Base-by-base conservation (phyloP, 1,139 yeast genomes). In the Blastobotrys illinoisensis region DNA sequence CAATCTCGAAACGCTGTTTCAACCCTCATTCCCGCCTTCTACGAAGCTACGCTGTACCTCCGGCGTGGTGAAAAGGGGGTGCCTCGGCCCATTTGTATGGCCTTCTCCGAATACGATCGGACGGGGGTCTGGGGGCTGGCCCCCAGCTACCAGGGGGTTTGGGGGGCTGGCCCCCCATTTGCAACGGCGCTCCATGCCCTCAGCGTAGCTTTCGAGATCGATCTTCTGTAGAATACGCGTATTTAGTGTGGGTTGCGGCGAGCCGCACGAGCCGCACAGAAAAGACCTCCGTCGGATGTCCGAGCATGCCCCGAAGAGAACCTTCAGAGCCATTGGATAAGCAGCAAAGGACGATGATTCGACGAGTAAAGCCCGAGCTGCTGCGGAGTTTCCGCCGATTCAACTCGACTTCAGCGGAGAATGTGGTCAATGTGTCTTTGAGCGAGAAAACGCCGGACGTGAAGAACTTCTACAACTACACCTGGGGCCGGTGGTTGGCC, bases 401-500 rank as follows among this genome's bases (percentile, higher is more conserved):
- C 51, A 49, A 49, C 18, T 48, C 51, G 5, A 32, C 48, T 13
- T 14, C 23, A n/a, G 36, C 48, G 3, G 24, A 44, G 24, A 23
- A 44, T 14, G 50, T 59, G n/a, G 50, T 60, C 32, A 54, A 56
- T 24, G 65, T 63, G 16, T 61, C 67, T 1, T 55, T 65, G 46
- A 59, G 59, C 44, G 65, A 63, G 28, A 87, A 86, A 63, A 72
- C 77, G 51, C 90, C 91, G 16, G 78, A 82, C 58, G 79, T 95
- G 69, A 81, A 80, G 57, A 79, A 83, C 52, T 88, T 91, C 65
- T 91, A 88, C 76, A 82, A 86, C 66, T 93, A 90, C 69, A 77
- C 93, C 2, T 91, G 98, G 96, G 99, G 99, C 50, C 79, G 96
- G 3, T 93, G 98, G 98, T 74, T 91, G 66, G 81, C 78, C 58